Evolutionary conservation across 2,329 filamentous ascomycete species (phyloP).

Genomic region (Ilyonectria mors-panacis): DNA sequence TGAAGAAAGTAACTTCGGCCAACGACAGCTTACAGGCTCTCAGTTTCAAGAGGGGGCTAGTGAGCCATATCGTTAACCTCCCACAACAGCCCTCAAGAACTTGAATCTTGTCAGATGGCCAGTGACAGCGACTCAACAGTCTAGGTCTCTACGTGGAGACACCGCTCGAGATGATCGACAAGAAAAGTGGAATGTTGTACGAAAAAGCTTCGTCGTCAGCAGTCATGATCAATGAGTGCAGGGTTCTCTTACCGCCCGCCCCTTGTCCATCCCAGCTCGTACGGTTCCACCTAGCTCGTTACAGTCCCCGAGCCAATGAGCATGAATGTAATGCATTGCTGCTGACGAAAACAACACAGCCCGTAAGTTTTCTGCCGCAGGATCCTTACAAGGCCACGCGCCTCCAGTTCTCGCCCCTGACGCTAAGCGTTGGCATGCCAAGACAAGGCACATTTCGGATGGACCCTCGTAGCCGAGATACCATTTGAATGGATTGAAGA

Average conservation of each 20-base stretch:
- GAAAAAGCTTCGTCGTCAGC: not conserved
- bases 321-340: not conserved
- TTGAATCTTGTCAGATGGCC: not conserved
- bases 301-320: not conserved
- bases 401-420: too few relatives aligned
- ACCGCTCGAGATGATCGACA: not conserved
- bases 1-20: not conserved
- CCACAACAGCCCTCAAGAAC: too few relatives aligned
- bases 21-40: not conserved
- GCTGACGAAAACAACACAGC: not conserved
- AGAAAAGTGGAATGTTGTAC: not conserved
- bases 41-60: too few relatives aligned
- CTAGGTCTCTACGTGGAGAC: not conserved
- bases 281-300: not conserved
- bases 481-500: too few relatives aligned
- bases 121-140: not conserved
- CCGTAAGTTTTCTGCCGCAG: too few relatives aligned
- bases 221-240: not conserved
- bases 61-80: too few relatives aligned
- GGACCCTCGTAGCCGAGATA: too few relatives aligned
- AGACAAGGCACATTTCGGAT: too few relatives aligned
- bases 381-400: too few relatives aligned
- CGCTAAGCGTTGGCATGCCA: too few relatives aligned
- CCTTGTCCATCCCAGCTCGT: not conserved
- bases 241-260: not conserved